Evolutionary conservation across 208 protist genomes (phyloP), one percentile per base, ranked within the genome.

Genomic region (Leishmania arabica): DNA sequence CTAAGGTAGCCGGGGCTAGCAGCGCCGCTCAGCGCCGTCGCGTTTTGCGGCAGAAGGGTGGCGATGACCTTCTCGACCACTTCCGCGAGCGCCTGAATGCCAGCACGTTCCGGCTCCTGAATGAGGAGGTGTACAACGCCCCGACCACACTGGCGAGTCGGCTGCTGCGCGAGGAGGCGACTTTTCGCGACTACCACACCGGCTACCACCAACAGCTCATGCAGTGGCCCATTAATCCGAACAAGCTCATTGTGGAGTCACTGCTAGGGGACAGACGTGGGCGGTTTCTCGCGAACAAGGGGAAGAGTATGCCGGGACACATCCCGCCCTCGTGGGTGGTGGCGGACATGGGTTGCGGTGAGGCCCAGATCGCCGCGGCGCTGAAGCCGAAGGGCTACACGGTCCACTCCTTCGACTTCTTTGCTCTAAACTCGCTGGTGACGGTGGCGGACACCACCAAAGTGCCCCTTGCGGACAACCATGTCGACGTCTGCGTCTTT

Each of bases 341-440:
- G 45, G 97, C 94, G 37, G 98, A 99, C 83, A 98, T 99, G 91
- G 98, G 98, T 51, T 99, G 98, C 84, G 98, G 98, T 3, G 97
- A 98, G 45, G 98, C 98, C 21, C 95, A 95, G 76, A 91, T 99
- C 47, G 94, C 96, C 2, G 89, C 92, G 8, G 77, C 66, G 58
- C 84, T 99, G 47, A 40, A 73, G 58, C 86, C 92, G 60, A 91
- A 93, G 51, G 93, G 91, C 56, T 97, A 98, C 86, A 98, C 89
- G 6, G 97, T 99, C 8, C 96, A 99, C 84, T 99, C 97, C 58
- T 99, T 99, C 78, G 98, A 99, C 84, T 93, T 99, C 58, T 96
- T 87, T 72, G 89, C 90, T 19, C 75, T 94, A 37, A 91, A 91
- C 51, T 21, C 70, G 42, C 77, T 82, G 64, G 97, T 99, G 45